Conservation (phyloP, 768 basidiomycete species). For the Mycena albidolilacea region DNA sequence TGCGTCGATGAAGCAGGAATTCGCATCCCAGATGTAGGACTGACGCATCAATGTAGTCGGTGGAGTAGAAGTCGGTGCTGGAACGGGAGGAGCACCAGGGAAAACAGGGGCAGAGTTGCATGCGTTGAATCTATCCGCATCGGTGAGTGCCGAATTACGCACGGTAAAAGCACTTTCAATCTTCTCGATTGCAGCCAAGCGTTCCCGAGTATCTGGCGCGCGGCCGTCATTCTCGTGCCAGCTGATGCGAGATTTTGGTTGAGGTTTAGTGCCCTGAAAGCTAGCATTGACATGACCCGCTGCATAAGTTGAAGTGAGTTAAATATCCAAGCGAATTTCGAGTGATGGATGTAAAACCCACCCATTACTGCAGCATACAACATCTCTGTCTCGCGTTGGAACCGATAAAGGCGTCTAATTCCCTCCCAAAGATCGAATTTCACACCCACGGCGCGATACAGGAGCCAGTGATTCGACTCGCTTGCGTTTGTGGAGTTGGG, state of each 20-base stretch:
- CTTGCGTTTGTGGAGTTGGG: background rate
- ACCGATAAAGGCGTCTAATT: background rate
- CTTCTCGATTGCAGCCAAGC: background rate
- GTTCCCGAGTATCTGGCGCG: constrained; percentile 24
- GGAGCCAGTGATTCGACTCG: constrained; percentile 17
- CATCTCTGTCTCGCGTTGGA: constrained; percentile 27
- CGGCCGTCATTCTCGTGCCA: constrained; percentile 12
- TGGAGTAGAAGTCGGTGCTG: background rate
- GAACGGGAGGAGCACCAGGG: background rate
- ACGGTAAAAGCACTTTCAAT: too few relatives aligned
- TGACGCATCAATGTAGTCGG: background rate
- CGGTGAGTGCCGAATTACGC: too few relatives aligned
- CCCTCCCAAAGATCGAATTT: constrained; percentile 22
- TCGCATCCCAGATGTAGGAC: too few relatives aligned
- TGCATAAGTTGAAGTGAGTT: background rate
- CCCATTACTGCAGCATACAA: constrained; percentile 18
- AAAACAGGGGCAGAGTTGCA: too few relatives aligned
- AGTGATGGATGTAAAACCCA: background rate
- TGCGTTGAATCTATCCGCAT: too few relatives aligned
- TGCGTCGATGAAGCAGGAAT: too few relatives aligned
- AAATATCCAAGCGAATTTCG: too few relatives aligned
- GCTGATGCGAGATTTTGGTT: constrained; percentile 3
- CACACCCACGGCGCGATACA: constrained; percentile 7
- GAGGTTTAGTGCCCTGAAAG: constrained; percentile 24
- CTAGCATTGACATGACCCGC: constrained; percentile 15